Evolutionary conservation across 257 asterid species (phyloP), one percentile per base, ranked within the genome.

Genomic region (Ajuga chamaepitys): DNA sequence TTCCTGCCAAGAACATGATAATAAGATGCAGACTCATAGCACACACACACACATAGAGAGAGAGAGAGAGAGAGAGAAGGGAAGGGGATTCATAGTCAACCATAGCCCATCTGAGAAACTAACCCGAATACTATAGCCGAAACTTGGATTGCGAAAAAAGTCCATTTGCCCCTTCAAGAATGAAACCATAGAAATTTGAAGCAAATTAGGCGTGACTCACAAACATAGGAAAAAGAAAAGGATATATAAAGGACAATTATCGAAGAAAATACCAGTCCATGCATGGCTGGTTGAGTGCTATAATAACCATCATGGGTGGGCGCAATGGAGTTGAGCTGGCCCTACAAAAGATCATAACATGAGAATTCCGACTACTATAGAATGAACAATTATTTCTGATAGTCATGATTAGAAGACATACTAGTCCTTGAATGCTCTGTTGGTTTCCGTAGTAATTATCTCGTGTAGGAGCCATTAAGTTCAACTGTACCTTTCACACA

Each of bases 131-230:
- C 84, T 87, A 72, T 87, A 93, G 53, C 81, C 56, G 75, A 82
- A 87, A 79, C 75, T 75, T 76, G 92, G 75, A 64, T 83, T 54
- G 24, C 97, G 96, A 77, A 87, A 89, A 79, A 87, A 89, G 60
- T 93, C 97, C 96, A 93, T 89, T 67, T 87, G 97, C 72, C 95
- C 97, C 99, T 93, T 77, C 69, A 80, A 70, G 57, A 60, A 78
- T 37, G 53, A 61, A 57, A 35, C 20, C 68, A 58, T 58, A 66
- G 26, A 63, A 48, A 67, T 67, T 62, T 40, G 56, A 40, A 25
- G 63, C 7, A 54, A 26, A 32, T 30, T 47, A 52, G 54, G 48
- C 45, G 40, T 34, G 35, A 38, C 50, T 66, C n/a, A 51, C 6
- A 22, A 13, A 34, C 13, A 18, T 4, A 22, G 3, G 16, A 16